phyloP scores from a whole-genome alignment of 352 stramenopile species.

The Aphanomyces invadans region DNA sequence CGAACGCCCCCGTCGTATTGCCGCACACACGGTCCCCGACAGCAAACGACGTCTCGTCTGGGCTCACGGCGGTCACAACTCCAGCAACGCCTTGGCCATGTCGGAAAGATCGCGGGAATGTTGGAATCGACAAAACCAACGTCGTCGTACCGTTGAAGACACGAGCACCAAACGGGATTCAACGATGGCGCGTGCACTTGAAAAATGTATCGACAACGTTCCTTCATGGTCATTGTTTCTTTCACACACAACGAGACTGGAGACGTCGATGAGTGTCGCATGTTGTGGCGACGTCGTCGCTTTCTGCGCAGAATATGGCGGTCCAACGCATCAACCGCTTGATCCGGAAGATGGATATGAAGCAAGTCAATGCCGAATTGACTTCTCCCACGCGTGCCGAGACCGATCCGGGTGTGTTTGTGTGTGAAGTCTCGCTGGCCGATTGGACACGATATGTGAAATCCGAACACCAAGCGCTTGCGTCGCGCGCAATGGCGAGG shows the following conservation, averaged over 20 bases:
- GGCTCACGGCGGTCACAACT: constrained; percentile 32
- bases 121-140: constrained; percentile 19
- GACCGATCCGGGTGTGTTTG: background rate
- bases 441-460: constrained; percentile 23
- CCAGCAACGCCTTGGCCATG: constrained; percentile 29
- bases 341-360: background rate
- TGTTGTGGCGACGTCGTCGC: background rate
- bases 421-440: constrained; percentile 11
- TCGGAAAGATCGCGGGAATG: constrained; percentile 3
- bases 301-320: background rate
- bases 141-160: too few species aligned
- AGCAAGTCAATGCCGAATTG: background rate
- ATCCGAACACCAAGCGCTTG: constrained; percentile 15
- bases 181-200: too few species aligned
- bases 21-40: constrained; percentile 40
- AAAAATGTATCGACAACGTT: too few species aligned
- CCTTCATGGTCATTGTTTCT: too few species aligned
- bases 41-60: constrained; percentile 27
- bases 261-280: background rate
- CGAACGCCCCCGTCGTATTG: constrained; percentile 29
- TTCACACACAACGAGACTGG: background rate
- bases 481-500: constrained; percentile 25
- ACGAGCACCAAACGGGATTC: too few species aligned
- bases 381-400: background rate
- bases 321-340: background rate